phyloP scores from a whole-genome alignment of 2,329 filamentous ascomycete species.

The Rhinocladiella similis region DNA sequence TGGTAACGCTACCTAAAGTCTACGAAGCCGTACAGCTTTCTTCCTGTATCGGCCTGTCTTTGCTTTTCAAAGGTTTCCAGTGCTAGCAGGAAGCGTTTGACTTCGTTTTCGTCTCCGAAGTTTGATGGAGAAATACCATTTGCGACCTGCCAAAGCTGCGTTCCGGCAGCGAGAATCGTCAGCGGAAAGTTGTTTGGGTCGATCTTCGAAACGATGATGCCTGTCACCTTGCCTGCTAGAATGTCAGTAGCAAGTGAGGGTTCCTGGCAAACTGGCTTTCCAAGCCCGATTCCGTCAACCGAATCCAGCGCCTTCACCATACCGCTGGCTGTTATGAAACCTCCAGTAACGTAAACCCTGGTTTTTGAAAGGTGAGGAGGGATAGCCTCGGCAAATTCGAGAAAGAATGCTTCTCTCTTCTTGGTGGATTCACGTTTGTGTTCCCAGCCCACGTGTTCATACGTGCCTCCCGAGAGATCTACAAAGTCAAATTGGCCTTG shows the following conservation, averaged over 20 bases:
- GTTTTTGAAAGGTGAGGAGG: slow-evolving; percentile 32
- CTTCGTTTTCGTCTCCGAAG: no score
- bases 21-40: no score
- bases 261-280: no score
- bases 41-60: no score
- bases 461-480: slow-evolving; percentile 62
- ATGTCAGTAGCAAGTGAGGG: slow-evolving; percentile 34
- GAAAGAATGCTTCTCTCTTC: slow-evolving; percentile 60
- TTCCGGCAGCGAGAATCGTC: slow-evolving; percentile 48
- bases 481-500: slow-evolving; percentile 46
- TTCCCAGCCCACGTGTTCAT: slow-evolving; percentile 53
- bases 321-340: no score
- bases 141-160: slow-evolving; percentile 54
- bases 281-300: no score
- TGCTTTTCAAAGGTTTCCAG: no score
- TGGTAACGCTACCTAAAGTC: no score
- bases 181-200: slow-evolving; percentile 55
- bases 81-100: no score
- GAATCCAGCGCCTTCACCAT: no score
- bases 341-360: no score
- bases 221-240: slow-evolving; percentile 39
- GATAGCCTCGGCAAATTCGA: slow-evolving; percentile 60
- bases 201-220: slow-evolving; percentile 49
- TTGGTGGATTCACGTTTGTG: slow-evolving; percentile 56
- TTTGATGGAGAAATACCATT: slow-evolving; percentile 38